Conservation (phyloP, 768 basidiomycete species). For the Calvatia gigantea region DNA sequence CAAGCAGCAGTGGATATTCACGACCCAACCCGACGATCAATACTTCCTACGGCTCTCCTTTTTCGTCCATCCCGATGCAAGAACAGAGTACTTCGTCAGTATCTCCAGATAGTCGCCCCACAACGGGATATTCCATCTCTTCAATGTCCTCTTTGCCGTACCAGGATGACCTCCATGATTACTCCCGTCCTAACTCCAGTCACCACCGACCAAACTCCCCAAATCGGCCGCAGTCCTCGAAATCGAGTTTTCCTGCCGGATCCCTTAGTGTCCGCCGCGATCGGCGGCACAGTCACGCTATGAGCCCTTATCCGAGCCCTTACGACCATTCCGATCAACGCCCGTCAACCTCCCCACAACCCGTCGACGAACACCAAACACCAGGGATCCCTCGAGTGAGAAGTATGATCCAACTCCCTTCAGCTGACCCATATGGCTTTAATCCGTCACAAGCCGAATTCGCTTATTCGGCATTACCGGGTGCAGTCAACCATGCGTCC, state of each 20-base stretch:
- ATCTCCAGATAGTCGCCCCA: slow-evolving; percentile 83
- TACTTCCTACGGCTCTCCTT: slow-evolving; percentile 68
- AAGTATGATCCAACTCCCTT: slow-evolving; percentile 81
- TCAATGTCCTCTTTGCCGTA: slow-evolving; percentile 77
- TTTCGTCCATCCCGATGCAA: slow-evolving; percentile 67
- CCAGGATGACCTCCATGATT: slow-evolving; percentile 59
- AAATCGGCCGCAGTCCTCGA: slow-evolving; percentile 66
- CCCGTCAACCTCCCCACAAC: slow-evolving; percentile 70
- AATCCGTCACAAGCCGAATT: slow-evolving; percentile 71
- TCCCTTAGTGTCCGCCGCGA: slow-evolving; percentile 69
- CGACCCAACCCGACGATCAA: slow-evolving; percentile 70
- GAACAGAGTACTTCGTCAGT: slow-evolving; percentile 68
- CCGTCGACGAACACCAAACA: slow-evolving; percentile 49
- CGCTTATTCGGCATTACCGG: slow-evolving; percentile 67
- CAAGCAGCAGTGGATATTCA: slow-evolving; percentile 52
- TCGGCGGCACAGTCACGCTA: slow-evolving; percentile 80
- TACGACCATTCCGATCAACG: slow-evolving; percentile 68
- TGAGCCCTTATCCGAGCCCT: slow-evolving; percentile 84
- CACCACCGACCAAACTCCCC: slow-evolving; percentile 73
- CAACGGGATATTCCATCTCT: slow-evolving; percentile 82
- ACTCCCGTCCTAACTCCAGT: slow-evolving; percentile 71
- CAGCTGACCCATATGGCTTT: slow-evolving; percentile 67
- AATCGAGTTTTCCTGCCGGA: slow-evolving; percentile 47
- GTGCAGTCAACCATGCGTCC: slow-evolving; percentile 37
- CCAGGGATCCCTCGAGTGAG: slow-evolving; percentile 65